Percentiles rank a stretch among this genome's conserved stretches.
phyloP scores from a whole-genome alignment of 2,329 filamentous ascomycete genomes.

The Plectosphaerella sp. region DNA sequence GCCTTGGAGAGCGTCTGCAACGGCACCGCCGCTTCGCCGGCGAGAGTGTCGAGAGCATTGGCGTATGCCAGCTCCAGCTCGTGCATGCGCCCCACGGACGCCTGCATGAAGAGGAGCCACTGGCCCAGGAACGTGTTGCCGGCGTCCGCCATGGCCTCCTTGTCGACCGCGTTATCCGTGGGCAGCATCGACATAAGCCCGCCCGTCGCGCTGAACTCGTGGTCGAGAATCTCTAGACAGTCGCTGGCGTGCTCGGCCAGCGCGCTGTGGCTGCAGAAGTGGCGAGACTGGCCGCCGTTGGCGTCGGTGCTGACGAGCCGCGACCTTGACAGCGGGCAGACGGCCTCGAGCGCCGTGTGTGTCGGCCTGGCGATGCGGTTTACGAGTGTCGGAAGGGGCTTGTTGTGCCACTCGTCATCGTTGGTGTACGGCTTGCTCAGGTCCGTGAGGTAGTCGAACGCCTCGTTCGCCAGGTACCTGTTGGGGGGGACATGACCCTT shows the following conservation, averaged over 20 bases:
- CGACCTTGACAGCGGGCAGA: conserved; percentile 37
- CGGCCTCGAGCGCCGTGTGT: conserved; percentile 34
- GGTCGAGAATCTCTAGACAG: conserved; percentile 55
- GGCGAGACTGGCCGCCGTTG: conserved; percentile 17
- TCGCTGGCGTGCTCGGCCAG: conserved; percentile 55
- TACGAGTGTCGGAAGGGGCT: conserved; percentile 38
- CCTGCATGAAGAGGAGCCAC: conserved; percentile 49
- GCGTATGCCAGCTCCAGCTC: conserved; percentile 51
- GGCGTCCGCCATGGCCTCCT: conserved; percentile 33
- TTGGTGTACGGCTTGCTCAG: conserved; percentile 44
- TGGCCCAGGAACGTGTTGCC: conserved; percentile 53
- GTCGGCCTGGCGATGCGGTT: conserved; percentile 37
- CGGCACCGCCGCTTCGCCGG: conserved; percentile 45
- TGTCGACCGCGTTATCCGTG: conserved; percentile 25
- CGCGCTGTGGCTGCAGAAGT: conserved; percentile 41
- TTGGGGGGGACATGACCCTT: conserved; percentile 5
- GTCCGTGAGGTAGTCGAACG: conserved; percentile 54
- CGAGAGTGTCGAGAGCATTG: conserved; percentile 44
- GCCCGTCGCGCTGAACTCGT: conserved; percentile 51
- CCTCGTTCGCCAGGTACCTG: conserved; percentile 36
- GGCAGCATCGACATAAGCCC: conserved; percentile 53
- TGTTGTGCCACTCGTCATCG: conserved; percentile 40
- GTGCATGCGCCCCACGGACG: conserved; percentile 49
- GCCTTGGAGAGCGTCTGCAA: conserved; percentile 46
- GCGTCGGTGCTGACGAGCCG: conserved; percentile 12